Percentiles rank a stretch among this genome's conserved stretches.
Conservation (phyloP, 1,284 basidiomycete genomes). For the Uromyces viciae-fabae region DNA sequence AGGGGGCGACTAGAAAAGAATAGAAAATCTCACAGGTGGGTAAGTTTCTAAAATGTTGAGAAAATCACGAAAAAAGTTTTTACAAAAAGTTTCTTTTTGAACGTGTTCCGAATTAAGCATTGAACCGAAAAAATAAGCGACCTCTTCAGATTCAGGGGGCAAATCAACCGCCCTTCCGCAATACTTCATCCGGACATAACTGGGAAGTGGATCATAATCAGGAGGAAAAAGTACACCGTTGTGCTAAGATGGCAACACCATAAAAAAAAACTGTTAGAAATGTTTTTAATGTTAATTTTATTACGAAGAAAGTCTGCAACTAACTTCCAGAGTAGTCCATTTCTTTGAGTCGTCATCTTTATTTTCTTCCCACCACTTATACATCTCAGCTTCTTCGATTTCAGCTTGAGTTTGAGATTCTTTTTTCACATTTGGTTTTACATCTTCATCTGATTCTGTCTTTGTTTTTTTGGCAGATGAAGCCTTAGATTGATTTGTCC, state of each 20-base stretch:
- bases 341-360: conserved; percentile 54
- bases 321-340: conserved; percentile 24
- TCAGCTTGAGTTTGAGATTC: not conserved
- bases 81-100: conserved; percentile 79
- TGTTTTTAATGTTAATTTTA: conserved; percentile 65
- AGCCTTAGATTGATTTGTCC: not conserved
- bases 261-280: not conserved
- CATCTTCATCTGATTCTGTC: not conserved
- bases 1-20: too few relatives aligned
- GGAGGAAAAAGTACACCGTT: conserved; percentile 94
- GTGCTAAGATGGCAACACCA: conserved; percentile 70
- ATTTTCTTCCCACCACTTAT: conserved; percentile 76
- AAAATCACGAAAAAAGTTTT: conserved; percentile 96
- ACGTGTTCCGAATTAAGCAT: conserved; percentile 91
- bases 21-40: conserved; percentile 68
- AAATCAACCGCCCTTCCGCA: conserved; percentile 77
- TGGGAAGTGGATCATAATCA: conserved; percentile 80
- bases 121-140: conserved; percentile 92
- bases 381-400: conserved; percentile 52
- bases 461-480: not conserved
- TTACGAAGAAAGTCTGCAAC: conserved; percentile 55
- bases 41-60: conserved; percentile 70
- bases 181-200: conserved; percentile 88
- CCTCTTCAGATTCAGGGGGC: conserved; percentile 84
- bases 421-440: not conserved